These are phyloP conservation scores for Leishmania aethiopica DNA, from an alignment of 208 protist species.

Conservation along the genomic window DNA sequence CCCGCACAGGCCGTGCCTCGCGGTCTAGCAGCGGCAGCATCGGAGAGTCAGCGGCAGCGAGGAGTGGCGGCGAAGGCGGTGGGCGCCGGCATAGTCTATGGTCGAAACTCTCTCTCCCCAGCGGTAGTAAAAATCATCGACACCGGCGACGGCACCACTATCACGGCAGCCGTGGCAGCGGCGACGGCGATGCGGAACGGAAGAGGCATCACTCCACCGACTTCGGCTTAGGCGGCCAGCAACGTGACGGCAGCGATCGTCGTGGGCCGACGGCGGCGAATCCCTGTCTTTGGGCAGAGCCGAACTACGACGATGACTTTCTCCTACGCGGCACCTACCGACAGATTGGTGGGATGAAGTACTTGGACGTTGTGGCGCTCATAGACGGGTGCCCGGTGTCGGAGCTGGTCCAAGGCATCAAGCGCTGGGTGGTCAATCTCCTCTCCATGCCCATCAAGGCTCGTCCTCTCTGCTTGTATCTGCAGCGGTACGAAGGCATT, in stretches of 20 bases:
- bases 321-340: constrained; percentile 55
- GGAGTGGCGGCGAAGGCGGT: neutral
- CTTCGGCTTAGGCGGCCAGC: neutral
- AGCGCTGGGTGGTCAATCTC: constrained; percentile 51
- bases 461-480: constrained; percentile 56
- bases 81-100: neutral
- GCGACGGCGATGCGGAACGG: neutral
- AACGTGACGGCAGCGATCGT: neutral
- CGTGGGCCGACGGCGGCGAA: neutral
- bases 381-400: constrained; percentile 47
- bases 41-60: neutral
- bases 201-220: neutral
- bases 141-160: neutral
- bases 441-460: constrained; percentile 56
- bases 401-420: constrained; percentile 48
- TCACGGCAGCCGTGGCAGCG: neutral
- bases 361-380: constrained; percentile 47
- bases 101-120: neutral
- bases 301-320: constrained; percentile 25
- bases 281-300: constrained; percentile 16
- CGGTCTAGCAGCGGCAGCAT: neutral
- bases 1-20: constrained; percentile 6
- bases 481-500: constrained; percentile 69
- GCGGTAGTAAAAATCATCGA: neutral
- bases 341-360: constrained; percentile 66